Evolutionary conservation across 208 protist genomes (phyloP).

Genomic region (Wallacemonas sp.): DNA sequence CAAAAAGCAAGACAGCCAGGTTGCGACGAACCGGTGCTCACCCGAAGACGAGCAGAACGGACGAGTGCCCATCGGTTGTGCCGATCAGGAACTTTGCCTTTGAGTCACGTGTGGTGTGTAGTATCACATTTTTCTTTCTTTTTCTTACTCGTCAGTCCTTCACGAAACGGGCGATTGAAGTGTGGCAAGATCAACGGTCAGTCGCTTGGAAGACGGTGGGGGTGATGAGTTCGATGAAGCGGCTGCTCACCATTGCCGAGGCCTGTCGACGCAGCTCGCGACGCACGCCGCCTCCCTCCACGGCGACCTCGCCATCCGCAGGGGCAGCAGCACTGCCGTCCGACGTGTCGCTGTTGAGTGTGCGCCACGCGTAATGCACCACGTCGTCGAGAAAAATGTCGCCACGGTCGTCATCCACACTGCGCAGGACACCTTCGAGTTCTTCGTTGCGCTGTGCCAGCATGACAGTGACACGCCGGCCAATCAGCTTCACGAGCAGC

Average conservation of each 20-base stretch:
- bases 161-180: no score
- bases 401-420: slow-evolving; percentile 66
- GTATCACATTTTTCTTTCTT: no score
- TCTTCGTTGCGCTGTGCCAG: slow-evolving; percentile 53
- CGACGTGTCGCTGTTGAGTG: background rate
- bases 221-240: slow-evolving; percentile 67
- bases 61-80: no score
- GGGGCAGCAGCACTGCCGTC: background rate
- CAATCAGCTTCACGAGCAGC: slow-evolving; percentile 60
- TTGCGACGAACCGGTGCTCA: no score
- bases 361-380: slow-evolving; percentile 47
- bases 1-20: no score
- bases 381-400: slow-evolving; percentile 74
- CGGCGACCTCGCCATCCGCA: background rate
- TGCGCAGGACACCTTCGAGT: slow-evolving; percentile 60
- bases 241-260: slow-evolving; percentile 71
- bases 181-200: background rate
- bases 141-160: no score
- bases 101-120: no score
- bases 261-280: slow-evolving; percentile 35
- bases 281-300: slow-evolving; percentile 33
- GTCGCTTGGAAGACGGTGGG: slow-evolving; percentile 39
- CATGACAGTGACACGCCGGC: slow-evolving; percentile 70
- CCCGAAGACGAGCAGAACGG: no score
- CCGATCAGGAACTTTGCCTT: no score